Evolutionary conservation across 306 rosid genomes (phyloP).

Genomic region (Cucumis melo): DNA sequence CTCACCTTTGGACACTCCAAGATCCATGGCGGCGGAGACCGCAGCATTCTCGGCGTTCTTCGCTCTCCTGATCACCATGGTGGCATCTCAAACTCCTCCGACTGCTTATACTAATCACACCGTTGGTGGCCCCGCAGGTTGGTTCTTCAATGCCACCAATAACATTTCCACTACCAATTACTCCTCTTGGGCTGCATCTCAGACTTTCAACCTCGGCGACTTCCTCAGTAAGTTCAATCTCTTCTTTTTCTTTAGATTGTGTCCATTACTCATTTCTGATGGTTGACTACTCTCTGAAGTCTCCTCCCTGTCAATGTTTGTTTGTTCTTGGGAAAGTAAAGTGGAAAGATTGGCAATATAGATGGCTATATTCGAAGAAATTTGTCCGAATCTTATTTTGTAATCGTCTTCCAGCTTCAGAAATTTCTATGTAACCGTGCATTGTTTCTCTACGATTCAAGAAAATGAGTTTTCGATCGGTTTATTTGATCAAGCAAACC

Average conservation of each 20-base stretch:
- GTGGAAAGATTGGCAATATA: not conserved
- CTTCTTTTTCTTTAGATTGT: not conserved
- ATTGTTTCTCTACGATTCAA: not conserved
- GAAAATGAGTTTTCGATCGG: not conserved
- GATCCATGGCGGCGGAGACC: conserved; percentile 18
- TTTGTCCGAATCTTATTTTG: not conserved
- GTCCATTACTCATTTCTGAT: not conserved
- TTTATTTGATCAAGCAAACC: not conserved
- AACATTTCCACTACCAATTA: conserved; percentile 57
- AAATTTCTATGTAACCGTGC: not conserved
- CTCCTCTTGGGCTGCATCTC: conserved; percentile 61
- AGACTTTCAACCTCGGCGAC: conserved; percentile 74
- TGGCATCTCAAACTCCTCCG: conserved; percentile 6
- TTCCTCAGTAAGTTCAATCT: conserved; percentile 41
- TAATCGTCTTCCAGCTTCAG: not conserved
- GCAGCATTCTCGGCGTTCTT: conserved; percentile 4
- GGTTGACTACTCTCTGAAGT: not conserved
- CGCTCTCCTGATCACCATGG: conserved; percentile 11
- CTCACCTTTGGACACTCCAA: not conserved
- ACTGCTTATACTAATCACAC: conserved; percentile 61
- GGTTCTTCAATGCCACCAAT: conserved; percentile 62
- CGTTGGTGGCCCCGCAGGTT: conserved; percentile 56
- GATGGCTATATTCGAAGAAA: not conserved
- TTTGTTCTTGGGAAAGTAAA: not conserved
- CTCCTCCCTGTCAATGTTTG: not conserved